Evolutionary conservation across 2,329 filamentous ascomycete species (phyloP).

Genomic region (Keithomyces neogunnii): DNA sequence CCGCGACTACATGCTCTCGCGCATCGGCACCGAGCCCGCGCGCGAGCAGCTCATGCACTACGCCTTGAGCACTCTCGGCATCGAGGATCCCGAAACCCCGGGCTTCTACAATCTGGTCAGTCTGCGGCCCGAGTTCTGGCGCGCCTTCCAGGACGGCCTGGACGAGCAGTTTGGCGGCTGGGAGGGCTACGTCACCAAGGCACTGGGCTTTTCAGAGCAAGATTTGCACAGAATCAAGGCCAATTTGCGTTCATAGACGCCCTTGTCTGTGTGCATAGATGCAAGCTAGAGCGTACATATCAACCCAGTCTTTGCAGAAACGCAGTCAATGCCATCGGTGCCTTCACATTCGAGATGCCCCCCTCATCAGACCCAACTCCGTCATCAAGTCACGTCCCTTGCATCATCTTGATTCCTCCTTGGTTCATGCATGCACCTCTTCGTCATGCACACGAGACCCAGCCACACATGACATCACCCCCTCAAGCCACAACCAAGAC

Average conservation of each 20-base stretch:
- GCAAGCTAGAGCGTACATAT: no score
- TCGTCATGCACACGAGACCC: neutral
- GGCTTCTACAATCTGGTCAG: constrained; percentile 41
- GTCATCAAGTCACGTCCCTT: neutral
- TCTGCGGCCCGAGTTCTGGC: constrained; percentile 35
- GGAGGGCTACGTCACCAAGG: constrained; percentile 36
- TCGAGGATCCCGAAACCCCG: constrained; percentile 28
- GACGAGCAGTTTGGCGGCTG: constrained; percentile 38
- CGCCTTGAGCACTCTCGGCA: constrained; percentile 28
- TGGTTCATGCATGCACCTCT: neutral
- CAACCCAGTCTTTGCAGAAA: no score
- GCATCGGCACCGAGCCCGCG: constrained; percentile 43
- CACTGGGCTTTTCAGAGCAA: constrained; percentile 35
- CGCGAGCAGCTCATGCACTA: constrained; percentile 37
- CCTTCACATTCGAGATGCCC: no score
- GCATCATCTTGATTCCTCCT: neutral
- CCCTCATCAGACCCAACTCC: no score
- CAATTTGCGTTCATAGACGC: constrained; percentile 26
- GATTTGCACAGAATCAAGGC: constrained; percentile 38
- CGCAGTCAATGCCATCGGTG: no score
- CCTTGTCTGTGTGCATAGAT: no score
- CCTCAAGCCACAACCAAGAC: constrained; percentile 1
- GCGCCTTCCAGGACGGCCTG: constrained; percentile 35
- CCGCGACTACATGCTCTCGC: constrained; percentile 45
- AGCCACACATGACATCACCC: constrained; percentile 2